A percentile compares a stretch with the other conserved stretches of the same genome.
Conservation (phyloP, 148 eudicot genomes). For the Bassia scoparia region DNA sequence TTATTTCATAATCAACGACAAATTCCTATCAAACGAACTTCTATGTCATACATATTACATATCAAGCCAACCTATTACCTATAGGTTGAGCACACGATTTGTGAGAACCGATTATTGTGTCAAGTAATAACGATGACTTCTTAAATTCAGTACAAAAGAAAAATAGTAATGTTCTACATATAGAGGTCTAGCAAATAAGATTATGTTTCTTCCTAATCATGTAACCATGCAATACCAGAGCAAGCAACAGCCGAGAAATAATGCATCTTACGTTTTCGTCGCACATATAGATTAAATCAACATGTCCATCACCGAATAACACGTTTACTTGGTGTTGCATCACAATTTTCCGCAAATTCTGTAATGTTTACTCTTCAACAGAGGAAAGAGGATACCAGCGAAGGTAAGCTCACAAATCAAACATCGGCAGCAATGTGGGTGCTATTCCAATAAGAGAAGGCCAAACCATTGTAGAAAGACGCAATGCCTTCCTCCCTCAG, state of each 20-base stretch:
- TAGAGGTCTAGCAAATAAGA: not conserved
- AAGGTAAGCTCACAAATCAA: constrained; percentile 88
- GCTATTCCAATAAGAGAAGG: constrained; percentile 98
- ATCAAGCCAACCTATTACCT: no score
- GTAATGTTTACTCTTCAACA: constrained; percentile 16
- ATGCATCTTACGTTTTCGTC: not conserved
- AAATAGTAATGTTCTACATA: no score
- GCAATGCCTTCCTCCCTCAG: constrained; percentile 85
- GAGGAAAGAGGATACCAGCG: constrained; percentile 26
- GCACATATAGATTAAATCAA: not conserved
- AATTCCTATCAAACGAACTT: no score
- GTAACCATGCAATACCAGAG: not conserved
- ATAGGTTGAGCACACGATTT: no score
- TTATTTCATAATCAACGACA: no score
- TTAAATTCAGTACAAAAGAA: no score
- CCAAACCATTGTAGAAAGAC: constrained; percentile 87
- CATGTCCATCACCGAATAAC: not conserved
- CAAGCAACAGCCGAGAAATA: not conserved
- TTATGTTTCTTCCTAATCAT: not conserved
- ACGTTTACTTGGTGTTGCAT: no score
- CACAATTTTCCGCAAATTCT: constrained; percentile 43
- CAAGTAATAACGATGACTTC: no score
- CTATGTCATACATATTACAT: no score
- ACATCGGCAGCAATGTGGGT: constrained; percentile 92
- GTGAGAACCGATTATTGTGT: no score